Conservation (phyloP, 2,329 filamentous ascomycete species). For the Aureobasidium namibiae region DNA sequence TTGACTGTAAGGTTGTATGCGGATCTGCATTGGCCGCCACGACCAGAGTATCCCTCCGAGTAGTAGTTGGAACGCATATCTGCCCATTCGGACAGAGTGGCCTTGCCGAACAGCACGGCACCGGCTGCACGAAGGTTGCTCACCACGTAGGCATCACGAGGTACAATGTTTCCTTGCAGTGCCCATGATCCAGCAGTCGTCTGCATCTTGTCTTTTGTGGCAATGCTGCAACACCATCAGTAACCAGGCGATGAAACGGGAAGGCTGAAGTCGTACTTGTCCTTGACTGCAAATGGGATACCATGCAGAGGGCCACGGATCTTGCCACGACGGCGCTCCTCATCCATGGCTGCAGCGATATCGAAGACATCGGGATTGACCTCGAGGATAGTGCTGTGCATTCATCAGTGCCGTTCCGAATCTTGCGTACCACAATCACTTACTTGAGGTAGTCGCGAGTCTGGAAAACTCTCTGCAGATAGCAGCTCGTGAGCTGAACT, state of each 20-base stretch:
- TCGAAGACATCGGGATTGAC: slow-evolving; percentile 58
- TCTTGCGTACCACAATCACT: slow-evolving; percentile 15
- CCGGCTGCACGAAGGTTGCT: slow-evolving; percentile 54
- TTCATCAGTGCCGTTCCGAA: not conserved
- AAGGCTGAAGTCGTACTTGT: slow-evolving; percentile 38
- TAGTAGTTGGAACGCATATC: slow-evolving; percentile 61
- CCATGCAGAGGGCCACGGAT: slow-evolving; percentile 62
- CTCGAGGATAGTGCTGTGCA: slow-evolving; percentile 46
- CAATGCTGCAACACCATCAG: slow-evolving; percentile 35
- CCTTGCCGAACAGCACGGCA: slow-evolving; percentile 63
- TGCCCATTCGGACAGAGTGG: slow-evolving; percentile 65
- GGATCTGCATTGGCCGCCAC: slow-evolving; percentile 56
- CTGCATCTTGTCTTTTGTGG: slow-evolving; percentile 60
- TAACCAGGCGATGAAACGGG: not conserved
- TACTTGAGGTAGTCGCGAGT: slow-evolving; percentile 58
- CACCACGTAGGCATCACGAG: slow-evolving; percentile 60
- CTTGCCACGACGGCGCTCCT: slow-evolving; percentile 48
- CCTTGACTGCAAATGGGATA: slow-evolving; percentile 68
- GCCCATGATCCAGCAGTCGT: slow-evolving; percentile 65
- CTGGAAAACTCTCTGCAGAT: slow-evolving; percentile 52
- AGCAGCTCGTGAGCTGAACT: slow-evolving; percentile 53
- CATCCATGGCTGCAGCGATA: slow-evolving; percentile 55
- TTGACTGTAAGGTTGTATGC: slow-evolving; percentile 62
- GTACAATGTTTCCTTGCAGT: slow-evolving; percentile 56
- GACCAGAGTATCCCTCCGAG: slow-evolving; percentile 57